These are phyloP conservation scores for Pestalotiopsis sp. DNA, from an alignment of 2,329 filamentous ascomycete species.

Conservation along the genomic window DNA sequence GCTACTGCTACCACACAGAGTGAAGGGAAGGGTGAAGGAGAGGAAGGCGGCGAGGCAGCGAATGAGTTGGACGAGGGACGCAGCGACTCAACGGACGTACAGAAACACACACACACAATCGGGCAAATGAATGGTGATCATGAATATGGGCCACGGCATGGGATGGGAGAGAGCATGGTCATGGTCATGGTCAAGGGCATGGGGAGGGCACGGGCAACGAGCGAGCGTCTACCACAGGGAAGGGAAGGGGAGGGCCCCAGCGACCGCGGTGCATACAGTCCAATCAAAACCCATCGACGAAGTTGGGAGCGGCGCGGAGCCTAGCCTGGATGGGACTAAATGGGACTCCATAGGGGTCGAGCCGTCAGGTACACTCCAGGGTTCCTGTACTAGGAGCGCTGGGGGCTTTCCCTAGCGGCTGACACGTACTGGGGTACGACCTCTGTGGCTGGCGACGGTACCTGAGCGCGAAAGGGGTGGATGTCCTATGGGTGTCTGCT, in stretches of 20 bases:
- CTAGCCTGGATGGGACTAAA: constrained; percentile 1
- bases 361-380: neutral
- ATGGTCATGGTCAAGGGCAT: neutral
- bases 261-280: neutral
- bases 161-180: neutral
- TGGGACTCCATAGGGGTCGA: neutral
- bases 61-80: neutral
- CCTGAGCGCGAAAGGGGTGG: constrained; percentile 6
- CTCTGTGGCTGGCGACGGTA: neutral
- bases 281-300: neutral
- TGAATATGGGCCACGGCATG: neutral
- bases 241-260: neutral
- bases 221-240: neutral
- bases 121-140: constrained; percentile 8
- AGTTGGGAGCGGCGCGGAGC: constrained; percentile 5
- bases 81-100: constrained; percentile 2
- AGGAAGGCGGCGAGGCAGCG: constrained; percentile 1
- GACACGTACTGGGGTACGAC: constrained; percentile 4
- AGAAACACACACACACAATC: neutral
- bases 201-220: neutral
- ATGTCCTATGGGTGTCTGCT: neutral
- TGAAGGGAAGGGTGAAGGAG: neutral
- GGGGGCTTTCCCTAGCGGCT: neutral
- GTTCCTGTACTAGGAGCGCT: neutral
- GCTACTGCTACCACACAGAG: neutral